A percentile compares a stretch with the other conserved stretches of the same genome.
Evolutionary conservation across 352 stramenopile species (phyloP).

Genomic region (Pythium diclinum): DNA sequence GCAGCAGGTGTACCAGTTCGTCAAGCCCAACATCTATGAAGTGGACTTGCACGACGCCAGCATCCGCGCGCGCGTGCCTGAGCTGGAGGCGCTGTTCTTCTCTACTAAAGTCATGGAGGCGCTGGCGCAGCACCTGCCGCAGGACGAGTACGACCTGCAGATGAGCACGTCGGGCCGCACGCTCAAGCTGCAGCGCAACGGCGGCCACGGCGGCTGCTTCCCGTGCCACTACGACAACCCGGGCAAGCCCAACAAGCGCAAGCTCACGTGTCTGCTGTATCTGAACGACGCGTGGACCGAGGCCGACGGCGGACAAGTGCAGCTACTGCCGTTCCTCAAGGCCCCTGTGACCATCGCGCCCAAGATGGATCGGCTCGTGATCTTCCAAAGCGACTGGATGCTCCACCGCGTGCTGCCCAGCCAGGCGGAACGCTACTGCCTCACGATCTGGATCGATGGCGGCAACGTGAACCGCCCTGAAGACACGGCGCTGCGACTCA

Average conservation of each 20-base stretch:
- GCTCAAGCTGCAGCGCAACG: constrained; percentile 81
- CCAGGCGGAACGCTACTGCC: constrained; percentile 48
- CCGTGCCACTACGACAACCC: constrained; percentile 86
- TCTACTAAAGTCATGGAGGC: constrained; percentile 51
- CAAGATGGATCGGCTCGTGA: constrained; percentile 67
- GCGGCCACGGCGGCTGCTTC: constrained; percentile 69
- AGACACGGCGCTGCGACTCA: constrained; percentile 60
- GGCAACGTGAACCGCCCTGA: constrained; percentile 46
- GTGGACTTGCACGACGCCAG: constrained; percentile 70
- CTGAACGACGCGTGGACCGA: constrained; percentile 68
- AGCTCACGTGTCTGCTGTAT: constrained; percentile 79
- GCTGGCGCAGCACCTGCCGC: constrained; percentile 46
- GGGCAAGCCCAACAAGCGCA: constrained; percentile 68
- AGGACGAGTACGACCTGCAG: constrained; percentile 44
- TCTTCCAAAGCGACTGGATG: constrained; percentile 73
- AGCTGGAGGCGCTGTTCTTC: constrained; percentile 65
- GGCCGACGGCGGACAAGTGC: constrained; percentile 68
- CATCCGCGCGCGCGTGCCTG: constrained; percentile 49
- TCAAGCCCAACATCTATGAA: constrained; percentile 86
- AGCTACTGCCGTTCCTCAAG: constrained; percentile 72
- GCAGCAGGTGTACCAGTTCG: constrained; percentile 46
- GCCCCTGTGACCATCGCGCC: constrained; percentile 55
- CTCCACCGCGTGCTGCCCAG: constrained; percentile 66
- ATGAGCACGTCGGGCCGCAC: constrained; percentile 57
- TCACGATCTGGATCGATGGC: constrained; percentile 68